These are phyloP conservation scores for Pulveroboletus sp. DNA, from an alignment of 768 basidiomycete genomes.

Conservation along the genomic window DNA sequence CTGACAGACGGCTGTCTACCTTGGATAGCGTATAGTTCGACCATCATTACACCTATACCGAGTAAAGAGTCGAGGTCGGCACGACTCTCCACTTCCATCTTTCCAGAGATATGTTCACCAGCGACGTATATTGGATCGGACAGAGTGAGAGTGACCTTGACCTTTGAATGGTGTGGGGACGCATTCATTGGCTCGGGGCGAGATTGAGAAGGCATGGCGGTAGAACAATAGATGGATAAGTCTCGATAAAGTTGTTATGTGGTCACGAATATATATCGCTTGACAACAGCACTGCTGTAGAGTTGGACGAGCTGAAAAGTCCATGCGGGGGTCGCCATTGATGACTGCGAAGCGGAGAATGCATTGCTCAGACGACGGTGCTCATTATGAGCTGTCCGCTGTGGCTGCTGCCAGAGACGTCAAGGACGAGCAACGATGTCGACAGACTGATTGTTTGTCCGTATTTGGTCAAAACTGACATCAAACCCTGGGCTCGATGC, in stretches of 20 bases:
- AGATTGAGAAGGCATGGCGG: constrained; percentile 30
- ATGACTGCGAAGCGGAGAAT: background rate
- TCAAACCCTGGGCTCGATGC: too few species aligned
- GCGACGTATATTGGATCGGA: constrained; percentile 60
- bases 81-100: constrained; percentile 75
- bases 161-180: constrained; percentile 71
- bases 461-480: background rate
- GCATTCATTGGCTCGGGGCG: constrained; percentile 73
- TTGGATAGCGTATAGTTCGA: constrained; percentile 72
- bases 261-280: constrained; percentile 8
- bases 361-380: constrained; percentile 13
- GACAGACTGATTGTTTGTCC: constrained; percentile 14
- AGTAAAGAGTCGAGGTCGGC: constrained; percentile 60
- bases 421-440: background rate
- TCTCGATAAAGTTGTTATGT: constrained; percentile 5
- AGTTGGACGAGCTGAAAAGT: constrained; percentile 3
- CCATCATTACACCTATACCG: constrained; percentile 70
- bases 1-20: constrained; percentile 33
- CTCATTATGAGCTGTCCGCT: constrained; percentile 15
- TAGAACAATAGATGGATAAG: background rate
- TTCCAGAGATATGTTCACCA: constrained; percentile 62
- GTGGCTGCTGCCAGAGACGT: constrained; percentile 2
- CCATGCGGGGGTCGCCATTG: constrained; percentile 13
- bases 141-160: constrained; percentile 61
- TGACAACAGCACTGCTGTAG: constrained; percentile 2